Base-by-base conservation (phyloP, 2,329 filamentous ascomycete species). In the Colletotrichum lentis region DNA sequence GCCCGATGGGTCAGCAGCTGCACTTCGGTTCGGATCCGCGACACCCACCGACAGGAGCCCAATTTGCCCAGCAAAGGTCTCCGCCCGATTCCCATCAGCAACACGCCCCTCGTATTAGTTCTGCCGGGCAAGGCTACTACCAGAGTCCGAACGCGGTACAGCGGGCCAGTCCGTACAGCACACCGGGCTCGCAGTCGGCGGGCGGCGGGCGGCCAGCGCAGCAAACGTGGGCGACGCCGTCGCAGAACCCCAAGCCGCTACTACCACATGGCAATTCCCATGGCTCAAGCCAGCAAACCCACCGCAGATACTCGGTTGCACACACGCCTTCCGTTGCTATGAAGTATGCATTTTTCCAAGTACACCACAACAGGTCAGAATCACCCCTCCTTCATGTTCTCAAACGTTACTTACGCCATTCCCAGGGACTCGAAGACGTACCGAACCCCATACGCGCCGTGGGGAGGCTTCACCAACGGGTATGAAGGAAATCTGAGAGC, bases 391-490 rank as follows among this genome's bases (percentile, higher is more conserved):
- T 10, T 6, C 11, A 20, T 50, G n/a, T 37, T 7, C 5, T 8
- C 3, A 4, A 57, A 5, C 24, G 41, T 10, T 12, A 50, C 69
- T 49, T 69, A 78, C 70, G 76, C 56, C 10, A 54, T 14, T 31
- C n/a, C 5, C 69, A 86, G 85, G 77, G 84, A 86, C 67, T 79
- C 84, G 6, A 80, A 82, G 8, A 84, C 84, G 62, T 89, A 90
- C 67, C 82, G 85, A 57, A 88, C 86, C 5, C 88, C 88, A 1
- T 90, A 90, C 73, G 82, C 84, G 18, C 79, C 81, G 1, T 82
- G 79, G 77, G 84, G 85, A 27, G 87, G 86, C 0, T 89, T 89
- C 71, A 87, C 84, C 41, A 89, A 89, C 69, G 86, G 86, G 5
- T 88, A 88, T 64, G 85, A 88, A 74, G 85, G 84, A 22, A 84